Evolutionary conservation across 169 alveolate genomes (phyloP).

Genomic region (Eimeria necatrix): DNA sequence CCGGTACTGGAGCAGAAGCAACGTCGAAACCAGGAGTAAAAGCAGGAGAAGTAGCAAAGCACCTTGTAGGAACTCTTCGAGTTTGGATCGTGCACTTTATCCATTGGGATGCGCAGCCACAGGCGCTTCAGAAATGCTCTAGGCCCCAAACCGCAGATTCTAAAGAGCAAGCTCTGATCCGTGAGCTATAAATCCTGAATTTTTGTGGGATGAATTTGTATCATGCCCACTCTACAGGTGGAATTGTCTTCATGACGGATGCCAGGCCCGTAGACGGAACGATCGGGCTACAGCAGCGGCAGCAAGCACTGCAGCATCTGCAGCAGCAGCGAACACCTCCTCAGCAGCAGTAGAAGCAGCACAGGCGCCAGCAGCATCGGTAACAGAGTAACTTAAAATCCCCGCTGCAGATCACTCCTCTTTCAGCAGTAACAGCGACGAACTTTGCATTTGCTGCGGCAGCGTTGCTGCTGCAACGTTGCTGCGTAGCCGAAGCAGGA

Average conservation of each 20-base stretch:
- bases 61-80: too few species aligned
- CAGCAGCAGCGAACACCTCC: not conserved
- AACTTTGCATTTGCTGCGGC: too few species aligned
- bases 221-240: not conserved
- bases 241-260: not conserved
- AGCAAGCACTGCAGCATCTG: not conserved
- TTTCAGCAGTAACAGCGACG: not conserved
- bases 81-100: too few species aligned
- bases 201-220: not conserved
- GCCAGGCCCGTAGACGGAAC: not conserved
- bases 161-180: not conserved
- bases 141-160: not conserved
- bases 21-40: not conserved
- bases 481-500: not conserved
- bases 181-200: not conserved
- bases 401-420: too few species aligned
- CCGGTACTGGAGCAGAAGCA: not conserved
- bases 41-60: not conserved
- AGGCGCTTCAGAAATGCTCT: not conserved
- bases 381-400: not conserved
- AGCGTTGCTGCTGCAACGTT: not conserved
- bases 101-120: constrained; percentile 2
- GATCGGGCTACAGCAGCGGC: not conserved
- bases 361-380: not conserved
- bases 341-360: constrained; percentile 20